Evolutionary conservation across 257 asterid species (phyloP), one percentile per base, ranked within the genome.

Genomic region (Plectranthus barbatus): DNA sequence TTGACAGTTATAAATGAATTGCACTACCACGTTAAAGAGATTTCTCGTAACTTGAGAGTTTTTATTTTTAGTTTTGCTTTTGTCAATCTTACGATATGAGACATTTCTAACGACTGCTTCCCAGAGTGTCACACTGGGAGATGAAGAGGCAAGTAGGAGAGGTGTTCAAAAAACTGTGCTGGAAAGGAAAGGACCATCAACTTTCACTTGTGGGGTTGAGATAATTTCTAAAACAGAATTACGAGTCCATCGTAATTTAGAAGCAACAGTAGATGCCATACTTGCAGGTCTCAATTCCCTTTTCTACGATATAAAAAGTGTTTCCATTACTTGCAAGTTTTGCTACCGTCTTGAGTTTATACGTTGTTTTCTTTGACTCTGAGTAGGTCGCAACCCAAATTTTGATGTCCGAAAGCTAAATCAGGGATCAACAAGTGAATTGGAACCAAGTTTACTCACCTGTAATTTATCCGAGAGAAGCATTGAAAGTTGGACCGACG

Each of bases 101-200:
- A 75, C 68, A 47, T 70, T 64, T 12, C 66, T 44, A n/a, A 48
- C 68, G 15, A 52, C 61, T 66, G 68, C 68, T 75, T 77, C 62
- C 45, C 86, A 92, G 99, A 92, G 97, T 67, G 99, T 92, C 67
- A 92, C 99, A 5, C 73, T 92, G 59, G 99, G 97, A 17, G 99
- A 92, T 82, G 99, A 92, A 83, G 97, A 92, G 80, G 99, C 99
- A 55, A 89, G 87, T 76, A 80, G 99, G 49, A 82, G 99, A 74
- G 90, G 96, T 70, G 97, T 89, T 70, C 96, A 89, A 74, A 92
- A 92, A 74, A 77, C 90, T 31, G 95, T 92, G 55, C 66, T 86
- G 84, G 99, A 92, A 79, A 92, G 99, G 74, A 87, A 85, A 83
- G 99, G 99, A 45, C 97, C 97, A 39, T 85, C 96, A 58, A 82